These are phyloP conservation scores for Parafenestella ontariensis DNA, from an alignment of 2,329 filamentous ascomycete species.

Conservation along the genomic window DNA sequence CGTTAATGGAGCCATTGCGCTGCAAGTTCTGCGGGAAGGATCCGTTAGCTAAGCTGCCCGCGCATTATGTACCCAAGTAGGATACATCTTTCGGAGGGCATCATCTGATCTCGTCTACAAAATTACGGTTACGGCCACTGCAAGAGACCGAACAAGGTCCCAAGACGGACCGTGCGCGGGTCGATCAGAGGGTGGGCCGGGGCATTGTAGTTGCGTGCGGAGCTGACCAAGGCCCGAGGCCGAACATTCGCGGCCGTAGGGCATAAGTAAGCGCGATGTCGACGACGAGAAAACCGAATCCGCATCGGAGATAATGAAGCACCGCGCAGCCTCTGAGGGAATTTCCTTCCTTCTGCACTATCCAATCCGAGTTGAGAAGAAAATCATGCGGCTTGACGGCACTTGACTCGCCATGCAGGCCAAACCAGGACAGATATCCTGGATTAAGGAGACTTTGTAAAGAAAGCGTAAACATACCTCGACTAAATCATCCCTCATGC, in stretches of 20 bases:
- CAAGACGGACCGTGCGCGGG: not conserved
- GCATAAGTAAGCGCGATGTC: no score
- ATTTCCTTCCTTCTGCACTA: constrained; percentile 3
- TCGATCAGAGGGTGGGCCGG: not conserved
- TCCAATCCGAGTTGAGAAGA: not conserved
- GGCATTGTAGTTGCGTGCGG: not conserved
- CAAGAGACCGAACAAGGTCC: not conserved
- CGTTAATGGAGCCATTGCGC: constrained; percentile 75
- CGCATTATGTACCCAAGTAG: no score
- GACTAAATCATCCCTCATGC: constrained; percentile 69
- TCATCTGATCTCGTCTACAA: no score
- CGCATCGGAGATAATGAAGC: constrained; percentile 1
- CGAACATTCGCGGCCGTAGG: not conserved
- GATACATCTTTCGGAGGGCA: not conserved
- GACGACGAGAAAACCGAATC: not conserved
- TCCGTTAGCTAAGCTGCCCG: constrained; percentile 18
- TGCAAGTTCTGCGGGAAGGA: constrained; percentile 56
- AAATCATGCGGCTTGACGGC: not conserved
- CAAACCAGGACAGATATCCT: no score
- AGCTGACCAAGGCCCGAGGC: constrained; percentile 2
- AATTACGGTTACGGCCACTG: not conserved
- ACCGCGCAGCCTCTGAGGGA: constrained; percentile 1
- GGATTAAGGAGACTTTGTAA: constrained; percentile 22
- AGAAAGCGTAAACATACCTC: constrained; percentile 52
- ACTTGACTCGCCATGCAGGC: constrained; percentile 4